Conservation (phyloP, 2,329 filamentous ascomycete species). For the Colletotrichum filicis region DNA sequence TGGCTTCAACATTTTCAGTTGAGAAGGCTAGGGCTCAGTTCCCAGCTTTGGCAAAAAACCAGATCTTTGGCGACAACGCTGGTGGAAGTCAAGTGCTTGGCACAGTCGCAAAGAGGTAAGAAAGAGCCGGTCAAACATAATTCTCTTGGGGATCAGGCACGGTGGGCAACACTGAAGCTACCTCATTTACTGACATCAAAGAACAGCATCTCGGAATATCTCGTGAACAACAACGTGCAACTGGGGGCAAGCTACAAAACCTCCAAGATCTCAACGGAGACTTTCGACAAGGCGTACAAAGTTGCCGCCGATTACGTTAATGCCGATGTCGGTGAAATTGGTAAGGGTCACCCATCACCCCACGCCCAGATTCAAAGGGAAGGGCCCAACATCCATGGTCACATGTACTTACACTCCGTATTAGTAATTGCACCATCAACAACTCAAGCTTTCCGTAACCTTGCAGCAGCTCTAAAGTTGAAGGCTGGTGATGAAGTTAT, state of each 20-base stretch:
- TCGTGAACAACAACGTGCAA: slow-evolving; percentile 77
- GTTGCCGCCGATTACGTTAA: background rate
- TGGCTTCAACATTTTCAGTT: slow-evolving; percentile 43
- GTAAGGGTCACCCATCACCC: background rate
- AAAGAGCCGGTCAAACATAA: background rate
- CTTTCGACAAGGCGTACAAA: background rate
- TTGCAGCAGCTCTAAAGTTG: slow-evolving; percentile 66
- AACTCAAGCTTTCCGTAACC: slow-evolving; percentile 80
- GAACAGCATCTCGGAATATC: slow-evolving; percentile 71
- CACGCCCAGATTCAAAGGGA: background rate
- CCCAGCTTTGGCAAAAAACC: slow-evolving; percentile 73
- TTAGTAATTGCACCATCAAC: slow-evolving; percentile 76
- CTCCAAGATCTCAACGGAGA: slow-evolving; percentile 62
- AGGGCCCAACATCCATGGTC: background rate
- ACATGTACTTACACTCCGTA: slow-evolving; percentile 40
- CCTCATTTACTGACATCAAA: slow-evolving; percentile 49
- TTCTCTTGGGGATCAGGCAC: background rate
- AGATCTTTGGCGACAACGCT: slow-evolving; percentile 82
- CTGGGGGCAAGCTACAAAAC: slow-evolving; percentile 75
- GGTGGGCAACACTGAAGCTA: background rate
- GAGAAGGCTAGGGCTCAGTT: slow-evolving; percentile 68
- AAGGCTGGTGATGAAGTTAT: slow-evolving; percentile 72
- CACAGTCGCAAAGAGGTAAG: slow-evolving; percentile 53
- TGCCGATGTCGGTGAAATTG: background rate
- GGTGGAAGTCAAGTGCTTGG: slow-evolving; percentile 78